Evolutionary conservation across 2,329 filamentous ascomycete genomes (phyloP).

Genomic region (Ilyonectria sp.): DNA sequence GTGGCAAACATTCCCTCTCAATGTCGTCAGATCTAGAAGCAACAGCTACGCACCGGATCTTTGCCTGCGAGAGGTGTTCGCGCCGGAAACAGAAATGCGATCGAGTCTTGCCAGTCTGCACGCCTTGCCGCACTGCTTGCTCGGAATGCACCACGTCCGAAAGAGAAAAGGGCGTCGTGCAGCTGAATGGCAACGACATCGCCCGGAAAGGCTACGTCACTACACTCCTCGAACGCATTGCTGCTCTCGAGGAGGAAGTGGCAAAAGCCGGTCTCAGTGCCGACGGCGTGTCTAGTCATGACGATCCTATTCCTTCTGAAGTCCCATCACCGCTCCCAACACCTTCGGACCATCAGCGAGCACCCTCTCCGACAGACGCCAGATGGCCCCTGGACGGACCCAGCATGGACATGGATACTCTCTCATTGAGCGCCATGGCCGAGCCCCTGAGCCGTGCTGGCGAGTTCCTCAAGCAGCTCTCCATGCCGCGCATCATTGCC

Average conservation of each 20-base stretch:
- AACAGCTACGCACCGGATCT: not conserved
- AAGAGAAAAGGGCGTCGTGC: constrained; percentile 5
- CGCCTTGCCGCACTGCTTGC: constrained; percentile 15
- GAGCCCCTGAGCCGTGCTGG: constrained; percentile 28
- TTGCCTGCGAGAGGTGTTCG: not conserved
- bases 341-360: not conserved
- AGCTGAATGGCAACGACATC: not conserved
- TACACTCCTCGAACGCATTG: constrained; percentile 18
- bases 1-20: not conserved
- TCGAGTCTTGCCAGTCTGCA: constrained; percentile 18
- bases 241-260: constrained; percentile 6
- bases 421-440: constrained; percentile 23
- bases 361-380: not conserved
- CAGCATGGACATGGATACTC: not conserved
- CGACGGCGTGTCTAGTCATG: too few relatives aligned
- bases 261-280: not conserved
- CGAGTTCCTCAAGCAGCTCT: constrained; percentile 35
- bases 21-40: not conserved
- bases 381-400: not conserved
- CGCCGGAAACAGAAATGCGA: constrained; percentile 34
- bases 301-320: too few relatives aligned
- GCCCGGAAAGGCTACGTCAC: constrained; percentile 28
- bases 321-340: not conserved
- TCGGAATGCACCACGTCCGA: constrained; percentile 15
- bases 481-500: constrained; percentile 27